Evolutionary conservation across 768 basidiomycete species (phyloP), one percentile per base, ranked within the genome.

Genomic region (Leccinum longicurvipes): DNA sequence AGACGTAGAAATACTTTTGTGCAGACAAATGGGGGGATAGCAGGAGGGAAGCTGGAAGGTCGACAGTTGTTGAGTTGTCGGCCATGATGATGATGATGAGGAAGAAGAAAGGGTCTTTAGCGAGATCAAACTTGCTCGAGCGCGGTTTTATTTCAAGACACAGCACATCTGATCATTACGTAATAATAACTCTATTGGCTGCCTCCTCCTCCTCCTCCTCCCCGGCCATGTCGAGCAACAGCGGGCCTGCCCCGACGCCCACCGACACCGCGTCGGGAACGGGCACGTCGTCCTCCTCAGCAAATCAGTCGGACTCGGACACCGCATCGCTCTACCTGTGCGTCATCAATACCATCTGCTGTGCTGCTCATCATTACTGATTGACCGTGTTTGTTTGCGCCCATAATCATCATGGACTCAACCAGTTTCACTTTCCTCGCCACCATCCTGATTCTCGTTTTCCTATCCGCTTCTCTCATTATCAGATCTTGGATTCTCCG

Each of bases 1-100:
- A 93, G 60, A 93, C 91, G 47, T 89, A 82, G 68, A 93, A 91
- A 64, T 93, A 93, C 72, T 93, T 92, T 78, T 92, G 91, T 0
- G 91, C 91, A 28, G 81, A 83, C 32, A 93, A 78, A 68, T 90
- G 91, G 2, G 91, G 80, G 0, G 91, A 80, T 6, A 92, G 82
- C 61, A 87, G 76, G 66, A 93, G 84, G 23, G 84, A 88, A 52
- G 77, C 70, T 17, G 91, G 91, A 8, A 92, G 69, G 0, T 14
- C 12, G 2, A 45, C 5, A 2, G 45, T 17, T 15, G 36, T 58
- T 21, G 52, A 27, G 51, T 50, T 64, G 51, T 23, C 27, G 6
- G 60, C 50, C 69, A 72, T 72, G 62, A 14, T 29, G 29, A 31
- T 34, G 34, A 34, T 17, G 34, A n/a, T n/a, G 0, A 24, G 27